Evolutionary conservation across 306 rosid species (phyloP).

Genomic region (Vigna angularis): DNA sequence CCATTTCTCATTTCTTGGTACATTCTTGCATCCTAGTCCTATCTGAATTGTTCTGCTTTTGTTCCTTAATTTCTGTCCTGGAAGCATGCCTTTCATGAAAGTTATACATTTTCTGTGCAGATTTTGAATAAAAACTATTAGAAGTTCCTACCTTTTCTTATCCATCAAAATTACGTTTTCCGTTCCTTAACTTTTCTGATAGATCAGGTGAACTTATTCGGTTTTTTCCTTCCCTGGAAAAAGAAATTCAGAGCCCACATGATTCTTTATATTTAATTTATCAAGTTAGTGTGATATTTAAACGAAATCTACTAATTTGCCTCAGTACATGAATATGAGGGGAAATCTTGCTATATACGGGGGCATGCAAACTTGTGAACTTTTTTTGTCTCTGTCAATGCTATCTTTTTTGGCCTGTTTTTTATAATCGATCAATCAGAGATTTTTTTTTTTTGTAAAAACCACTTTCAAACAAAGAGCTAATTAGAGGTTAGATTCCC

Average conservation of each 20-base stretch:
- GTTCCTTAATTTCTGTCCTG: slow-evolving; percentile 5
- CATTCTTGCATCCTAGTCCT: background rate
- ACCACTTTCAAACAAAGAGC: slow-evolving; percentile 23
- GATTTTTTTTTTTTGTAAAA: background rate
- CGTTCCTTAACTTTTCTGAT: slow-evolving; percentile 9
- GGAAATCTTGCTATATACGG: slow-evolving; percentile 12
- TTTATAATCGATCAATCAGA: slow-evolving; percentile 5
- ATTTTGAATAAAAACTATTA: background rate
- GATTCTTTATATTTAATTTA: slow-evolving; percentile 23
- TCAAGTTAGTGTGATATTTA: slow-evolving; percentile 14
- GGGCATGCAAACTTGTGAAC: background rate
- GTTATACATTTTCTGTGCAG: slow-evolving; percentile 26
- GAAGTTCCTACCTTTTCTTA: slow-evolving; percentile 27
- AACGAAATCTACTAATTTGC: background rate
- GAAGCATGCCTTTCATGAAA: slow-evolving; percentile 19
- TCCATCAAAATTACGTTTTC: slow-evolving; percentile 8
- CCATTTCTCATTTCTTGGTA: slow-evolving; percentile 96
- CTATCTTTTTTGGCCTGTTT: slow-evolving; percentile 41
- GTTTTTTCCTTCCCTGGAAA: background rate
- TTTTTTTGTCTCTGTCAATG: slow-evolving; percentile 9
- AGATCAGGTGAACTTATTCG: slow-evolving; percentile 39
- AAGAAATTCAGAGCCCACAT: background rate
- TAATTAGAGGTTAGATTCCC: slow-evolving; percentile 18
- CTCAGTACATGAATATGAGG: background rate
- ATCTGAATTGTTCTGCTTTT: background rate